phyloP scores from a whole-genome alignment of 768 basidiomycete genomes.

The Phaeolepiota aurea region DNA sequence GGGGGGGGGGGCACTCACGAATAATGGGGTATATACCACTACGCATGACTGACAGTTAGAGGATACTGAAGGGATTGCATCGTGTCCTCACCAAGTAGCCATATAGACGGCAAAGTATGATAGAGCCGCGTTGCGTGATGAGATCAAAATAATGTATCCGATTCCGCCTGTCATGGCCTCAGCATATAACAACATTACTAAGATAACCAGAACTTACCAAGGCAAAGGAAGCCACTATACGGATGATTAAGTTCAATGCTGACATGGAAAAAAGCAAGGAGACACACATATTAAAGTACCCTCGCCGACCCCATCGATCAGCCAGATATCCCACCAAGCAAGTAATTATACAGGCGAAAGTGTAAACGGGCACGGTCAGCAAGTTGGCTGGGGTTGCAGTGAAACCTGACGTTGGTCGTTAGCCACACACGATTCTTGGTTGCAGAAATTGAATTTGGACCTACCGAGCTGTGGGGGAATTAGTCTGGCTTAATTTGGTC shows the following conservation, averaged over 20 bases:
- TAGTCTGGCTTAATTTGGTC: too few species aligned
- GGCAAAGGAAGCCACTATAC: conserved; percentile 24
- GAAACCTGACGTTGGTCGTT: conserved; percentile 45
- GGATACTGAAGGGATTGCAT: conserved; percentile 10
- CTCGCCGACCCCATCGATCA: conserved; percentile 53
- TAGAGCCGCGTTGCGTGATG: conserved; percentile 50
- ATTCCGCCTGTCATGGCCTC: conserved; percentile 29
- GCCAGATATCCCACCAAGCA: conserved; percentile 56
- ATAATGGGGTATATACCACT: conserved; percentile 74
- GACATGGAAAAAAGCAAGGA: conserved; percentile 3
- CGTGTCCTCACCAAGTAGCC: conserved; percentile 68
- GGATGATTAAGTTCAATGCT: background rate
- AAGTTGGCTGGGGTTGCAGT: conserved; percentile 68
- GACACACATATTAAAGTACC: conserved; percentile 55
- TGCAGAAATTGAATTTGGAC: too few species aligned
- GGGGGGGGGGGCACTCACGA: conserved; percentile 33
- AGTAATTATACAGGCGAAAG: conserved; percentile 58
- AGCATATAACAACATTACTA: background rate
- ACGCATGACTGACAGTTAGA: background rate
- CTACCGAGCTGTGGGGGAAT: conserved; percentile 28
- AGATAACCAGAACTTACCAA: conserved; percentile 16
- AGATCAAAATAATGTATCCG: conserved; percentile 66
- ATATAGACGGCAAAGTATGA: conserved; percentile 70
- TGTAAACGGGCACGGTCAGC: conserved; percentile 71
- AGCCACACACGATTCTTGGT: too few species aligned